Conservation (phyloP, 805 yeast genomes). For the Candida michaelii region DNA sequence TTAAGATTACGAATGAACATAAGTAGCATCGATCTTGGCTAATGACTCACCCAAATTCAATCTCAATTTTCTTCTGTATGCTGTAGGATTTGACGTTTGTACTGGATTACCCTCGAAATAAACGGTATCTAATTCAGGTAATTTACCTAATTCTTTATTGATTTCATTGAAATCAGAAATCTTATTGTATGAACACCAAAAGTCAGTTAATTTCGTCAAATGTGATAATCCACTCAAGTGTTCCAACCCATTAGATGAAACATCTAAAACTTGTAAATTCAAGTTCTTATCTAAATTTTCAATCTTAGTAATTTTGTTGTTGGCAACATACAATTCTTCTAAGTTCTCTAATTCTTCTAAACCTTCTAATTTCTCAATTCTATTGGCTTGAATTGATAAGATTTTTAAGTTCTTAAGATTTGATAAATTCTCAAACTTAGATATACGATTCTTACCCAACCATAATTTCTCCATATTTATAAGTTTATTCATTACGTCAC, state of each 20-base stretch:
- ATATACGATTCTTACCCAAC: slow-evolving; percentile 87
- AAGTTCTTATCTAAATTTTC: slow-evolving; percentile 74
- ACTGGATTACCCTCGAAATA: slow-evolving; percentile 94
- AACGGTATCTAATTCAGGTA: slow-evolving; percentile 76
- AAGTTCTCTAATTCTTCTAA: slow-evolving; percentile 67
- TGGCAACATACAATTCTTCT: slow-evolving; percentile 86
- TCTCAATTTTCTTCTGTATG: slow-evolving; percentile 80
- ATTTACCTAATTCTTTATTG: slow-evolving; percentile 58
- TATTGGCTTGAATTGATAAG: slow-evolving; percentile 85
- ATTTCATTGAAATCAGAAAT: slow-evolving; percentile 69
- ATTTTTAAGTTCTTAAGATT: slow-evolving; percentile 63
- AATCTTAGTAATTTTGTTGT: slow-evolving; percentile 71
- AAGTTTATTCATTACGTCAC: slow-evolving; percentile 56
- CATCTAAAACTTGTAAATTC: slow-evolving; percentile 72
- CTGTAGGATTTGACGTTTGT: slow-evolving; percentile 68
- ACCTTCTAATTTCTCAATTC: slow-evolving; percentile 76
- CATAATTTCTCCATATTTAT: slow-evolving; percentile 70
- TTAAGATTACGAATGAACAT: slow-evolving; percentile 43
- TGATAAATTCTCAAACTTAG: slow-evolving; percentile 60
- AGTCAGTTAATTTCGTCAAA: slow-evolving; percentile 72
- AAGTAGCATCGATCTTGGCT: slow-evolving; percentile 89
- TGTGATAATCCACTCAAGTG: slow-evolving; percentile 65
- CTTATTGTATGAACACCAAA: slow-evolving; percentile 88
- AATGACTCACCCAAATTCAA: slow-evolving; percentile 70
- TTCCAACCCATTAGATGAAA: slow-evolving; percentile 70